Conservation (phyloP, 345 rosid genomes). For the Anastatica hierochuntica region DNA sequence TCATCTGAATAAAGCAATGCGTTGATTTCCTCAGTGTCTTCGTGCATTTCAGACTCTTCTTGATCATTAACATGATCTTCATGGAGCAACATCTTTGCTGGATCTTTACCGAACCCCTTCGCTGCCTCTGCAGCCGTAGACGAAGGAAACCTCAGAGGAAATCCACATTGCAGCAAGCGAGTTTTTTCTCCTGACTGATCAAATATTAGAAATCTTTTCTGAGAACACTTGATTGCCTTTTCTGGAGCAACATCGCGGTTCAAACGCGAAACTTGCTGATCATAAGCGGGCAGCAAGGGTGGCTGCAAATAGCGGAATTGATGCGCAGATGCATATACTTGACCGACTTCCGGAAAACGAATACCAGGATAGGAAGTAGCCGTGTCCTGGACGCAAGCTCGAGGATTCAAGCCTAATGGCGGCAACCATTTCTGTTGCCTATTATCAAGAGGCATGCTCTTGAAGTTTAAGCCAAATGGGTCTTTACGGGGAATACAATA, state of each 20-base stretch:
- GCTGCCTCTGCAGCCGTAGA: too few species aligned
- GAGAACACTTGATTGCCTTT: slow-evolving; percentile 17
- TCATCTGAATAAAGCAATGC: slow-evolving; percentile 84
- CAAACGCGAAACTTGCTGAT: slow-evolving; percentile 16
- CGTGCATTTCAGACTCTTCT: slow-evolving; percentile 72
- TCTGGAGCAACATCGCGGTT: slow-evolving; percentile 17
- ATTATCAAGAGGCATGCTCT: slow-evolving; percentile 37
- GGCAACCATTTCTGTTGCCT: slow-evolving; percentile 35
- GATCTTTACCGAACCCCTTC: slow-evolving; percentile 22
- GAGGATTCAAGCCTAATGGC: slow-evolving; percentile 32
- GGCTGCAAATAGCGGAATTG: slow-evolving; percentile 34
- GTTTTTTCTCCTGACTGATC: slow-evolving; percentile 67
- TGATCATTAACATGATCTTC: slow-evolving; percentile 34
- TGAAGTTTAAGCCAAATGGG: slow-evolving; percentile 34
- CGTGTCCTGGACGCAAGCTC: too few species aligned
- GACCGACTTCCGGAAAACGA: slow-evolving; percentile 28
- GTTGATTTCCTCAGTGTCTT: slow-evolving; percentile 89
- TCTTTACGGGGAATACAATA: slow-evolving; percentile 19
- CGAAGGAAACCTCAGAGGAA: slow-evolving; percentile 24
- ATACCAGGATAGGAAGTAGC: slow-evolving; percentile 29
- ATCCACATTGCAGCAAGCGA: slow-evolving; percentile 34
- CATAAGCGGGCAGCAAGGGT: slow-evolving; percentile 15
- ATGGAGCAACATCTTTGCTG: slow-evolving; percentile 13
- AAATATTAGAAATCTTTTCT: slow-evolving; percentile 43
- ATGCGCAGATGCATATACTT: slow-evolving; percentile 28